Conservation (phyloP, 106 monocot species). For the Dioscorea dumetorum region DNA sequence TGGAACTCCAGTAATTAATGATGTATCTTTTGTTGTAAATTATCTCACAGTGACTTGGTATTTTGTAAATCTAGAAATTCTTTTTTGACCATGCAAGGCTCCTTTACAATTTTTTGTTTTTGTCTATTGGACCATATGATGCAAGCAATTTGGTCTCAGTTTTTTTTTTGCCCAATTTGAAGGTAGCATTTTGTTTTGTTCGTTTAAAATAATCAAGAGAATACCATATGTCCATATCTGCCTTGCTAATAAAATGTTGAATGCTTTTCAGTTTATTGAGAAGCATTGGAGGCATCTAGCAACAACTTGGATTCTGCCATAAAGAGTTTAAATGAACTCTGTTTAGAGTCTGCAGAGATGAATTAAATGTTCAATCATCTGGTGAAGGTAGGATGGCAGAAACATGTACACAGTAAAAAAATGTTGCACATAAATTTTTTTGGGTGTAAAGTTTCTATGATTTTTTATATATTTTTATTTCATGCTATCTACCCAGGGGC, state of each 20-base stretch:
- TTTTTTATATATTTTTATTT: no score
- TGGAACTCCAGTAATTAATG: no score
- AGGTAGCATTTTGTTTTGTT: neutral
- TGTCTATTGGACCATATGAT: no score
- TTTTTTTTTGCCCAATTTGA: neutral
- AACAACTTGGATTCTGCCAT: constrained; percentile 56
- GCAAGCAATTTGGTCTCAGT: neutral
- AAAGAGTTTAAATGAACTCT: constrained; percentile 43
- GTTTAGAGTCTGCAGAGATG: constrained; percentile 18
- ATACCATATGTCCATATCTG: neutral
- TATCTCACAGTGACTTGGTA: no score
- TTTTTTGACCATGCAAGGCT: no score
- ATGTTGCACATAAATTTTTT: no score
- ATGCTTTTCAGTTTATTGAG: constrained; percentile 43
- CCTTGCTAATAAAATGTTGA: neutral
- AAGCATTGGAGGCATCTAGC: constrained; percentile 40
- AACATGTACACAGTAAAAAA: no score
- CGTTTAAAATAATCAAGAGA: neutral
- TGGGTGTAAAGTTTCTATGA: no score
- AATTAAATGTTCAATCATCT: constrained; percentile 7
- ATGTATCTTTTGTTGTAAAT: no score
- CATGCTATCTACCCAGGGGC: no score
- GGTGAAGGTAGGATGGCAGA: constrained; percentile 19
- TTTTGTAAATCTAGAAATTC: no score
- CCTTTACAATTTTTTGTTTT: no score